Conservation (phyloP, 2,329 filamentous ascomycete genomes). For the Sporothrix inflata region DNA sequence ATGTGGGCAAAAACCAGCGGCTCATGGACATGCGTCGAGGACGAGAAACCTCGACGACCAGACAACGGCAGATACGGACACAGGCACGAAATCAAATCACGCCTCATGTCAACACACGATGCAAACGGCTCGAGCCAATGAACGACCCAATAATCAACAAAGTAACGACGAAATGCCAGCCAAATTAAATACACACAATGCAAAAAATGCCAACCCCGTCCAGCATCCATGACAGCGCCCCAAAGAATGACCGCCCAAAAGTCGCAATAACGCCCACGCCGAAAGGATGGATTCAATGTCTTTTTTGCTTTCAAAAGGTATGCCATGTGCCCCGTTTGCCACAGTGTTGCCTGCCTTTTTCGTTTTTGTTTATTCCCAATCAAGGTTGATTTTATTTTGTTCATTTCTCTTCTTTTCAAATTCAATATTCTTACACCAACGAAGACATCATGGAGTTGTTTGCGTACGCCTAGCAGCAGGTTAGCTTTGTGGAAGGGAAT, state of each 20-base stretch:
- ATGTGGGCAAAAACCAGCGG: too few relatives aligned
- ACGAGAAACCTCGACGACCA: too few relatives aligned
- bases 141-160: neutral
- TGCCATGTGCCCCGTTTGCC: neutral
- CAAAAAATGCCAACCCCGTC: constrained; percentile 14
- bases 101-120: neutral
- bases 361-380: neutral
- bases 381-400: neutral
- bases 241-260: constrained; percentile 1
- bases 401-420: neutral
- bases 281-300: neutral
- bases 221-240: constrained; percentile 14
- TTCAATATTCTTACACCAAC: constrained; percentile 61
- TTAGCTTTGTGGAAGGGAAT: constrained; percentile 20
- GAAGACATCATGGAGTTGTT: constrained; percentile 79
- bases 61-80: neutral
- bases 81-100: neutral
- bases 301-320: neutral
- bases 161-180: neutral
- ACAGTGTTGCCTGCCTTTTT: neutral
- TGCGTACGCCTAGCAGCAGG: constrained; percentile 70
- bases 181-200: neutral
- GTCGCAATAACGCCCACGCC: constrained; percentile 19
- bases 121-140: neutral
- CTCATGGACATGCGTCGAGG: too few relatives aligned